phyloP scores from a whole-genome alignment of 805 yeast species.

The Ascoidea rubescens region DNA sequence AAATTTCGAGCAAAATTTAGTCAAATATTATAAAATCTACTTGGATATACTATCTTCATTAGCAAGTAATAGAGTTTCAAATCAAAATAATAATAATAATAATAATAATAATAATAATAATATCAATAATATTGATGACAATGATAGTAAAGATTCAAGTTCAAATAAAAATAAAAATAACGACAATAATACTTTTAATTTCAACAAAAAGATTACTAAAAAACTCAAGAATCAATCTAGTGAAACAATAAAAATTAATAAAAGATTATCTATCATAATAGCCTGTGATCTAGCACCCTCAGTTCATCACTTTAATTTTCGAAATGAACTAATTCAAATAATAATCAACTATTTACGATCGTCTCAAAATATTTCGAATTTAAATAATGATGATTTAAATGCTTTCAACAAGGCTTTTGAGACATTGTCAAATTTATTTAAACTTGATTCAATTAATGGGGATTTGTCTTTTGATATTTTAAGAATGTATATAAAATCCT shows the following conservation, averaged over 20 bases:
- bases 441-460: slow-evolving; percentile 67
- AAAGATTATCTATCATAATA: slow-evolving; percentile 54
- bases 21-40: slow-evolving; percentile 54
- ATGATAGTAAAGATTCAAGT: no score
- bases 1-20: slow-evolving; percentile 67
- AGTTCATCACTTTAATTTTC: slow-evolving; percentile 67
- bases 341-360: slow-evolving; percentile 43
- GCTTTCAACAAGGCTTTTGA: slow-evolving; percentile 45
- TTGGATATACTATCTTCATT: slow-evolving; percentile 33
- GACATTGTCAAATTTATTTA: slow-evolving; percentile 54
- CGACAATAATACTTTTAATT: no score
- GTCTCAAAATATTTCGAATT: no score
- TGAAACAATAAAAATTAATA: slow-evolving; percentile 17
- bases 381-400: no score
- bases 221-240: no score
- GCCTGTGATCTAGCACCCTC: slow-evolving; percentile 64
- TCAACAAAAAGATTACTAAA: no score
- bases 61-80: no score
- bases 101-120: no score
- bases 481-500: slow-evolving; percentile 50
- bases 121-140: no score
- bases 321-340: slow-evolving; percentile 59
- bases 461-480: slow-evolving; percentile 65
- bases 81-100: no score
- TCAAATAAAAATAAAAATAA: no score